Evolutionary conservation across 163 green algal species (phyloP), one percentile per base, ranked within the genome.

Genomic region (Chlamydomonas reinhardtii): DNA sequence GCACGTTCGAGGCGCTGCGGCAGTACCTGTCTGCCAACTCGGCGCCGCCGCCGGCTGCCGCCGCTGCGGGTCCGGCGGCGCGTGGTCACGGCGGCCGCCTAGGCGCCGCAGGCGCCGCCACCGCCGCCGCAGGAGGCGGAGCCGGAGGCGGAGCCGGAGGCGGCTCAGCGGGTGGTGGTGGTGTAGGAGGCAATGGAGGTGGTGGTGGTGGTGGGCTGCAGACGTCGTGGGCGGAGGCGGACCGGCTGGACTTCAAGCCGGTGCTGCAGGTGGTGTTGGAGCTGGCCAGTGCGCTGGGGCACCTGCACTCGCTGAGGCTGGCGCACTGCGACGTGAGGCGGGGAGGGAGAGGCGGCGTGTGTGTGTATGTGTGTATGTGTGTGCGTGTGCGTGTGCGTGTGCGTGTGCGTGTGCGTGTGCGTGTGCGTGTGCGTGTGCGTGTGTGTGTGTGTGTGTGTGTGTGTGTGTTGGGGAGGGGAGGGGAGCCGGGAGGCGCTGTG

Each of bases 251-350:
- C 35, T 34, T 52, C 70, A 35, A 34, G 27, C 70, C 70, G 22
- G 70, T 76, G 37, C 37, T 76, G 37, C 37, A 35, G 37, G 29
- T 76, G 11, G 37, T 83, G 35, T 37, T 83, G 56, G 75, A 89
- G 52, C 65, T 89, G 17, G 75, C 84, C 0, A 52, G 37, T 0
- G 84, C 78, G 9, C 74, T 92, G 73, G 32, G 59, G 9, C 79
- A 87, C 74, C 85, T 92, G 74, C 89, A 91, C 75, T 54, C 31
- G 17, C 35, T 85, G 64, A 61, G 77, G 17, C 70, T 89, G 43
- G 77, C 89, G 20, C 88, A 91, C 83, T 73, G 77, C 54, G 88
- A 91, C 66, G 61, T 91, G 56, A 91, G 65, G 11, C 48, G 12
- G 6, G 48, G 12, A 12, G 12, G 11, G 48, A 1, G 6, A 14